Evolutionary conservation across 2,329 filamentous ascomycete species (phyloP).

Genomic region (Penicillium italicum): DNA sequence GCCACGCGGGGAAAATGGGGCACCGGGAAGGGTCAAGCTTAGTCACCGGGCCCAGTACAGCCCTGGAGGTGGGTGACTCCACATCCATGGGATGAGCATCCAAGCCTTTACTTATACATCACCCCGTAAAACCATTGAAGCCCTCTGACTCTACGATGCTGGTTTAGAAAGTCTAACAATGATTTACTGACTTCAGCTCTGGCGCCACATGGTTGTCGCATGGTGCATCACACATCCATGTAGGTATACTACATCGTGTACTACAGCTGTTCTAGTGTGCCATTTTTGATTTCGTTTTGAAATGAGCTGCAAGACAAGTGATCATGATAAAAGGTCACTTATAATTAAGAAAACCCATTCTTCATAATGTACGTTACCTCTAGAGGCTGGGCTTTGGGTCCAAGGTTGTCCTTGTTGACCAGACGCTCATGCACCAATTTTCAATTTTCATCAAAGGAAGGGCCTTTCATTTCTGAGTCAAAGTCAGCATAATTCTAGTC

Average conservation of each 20-base stretch:
- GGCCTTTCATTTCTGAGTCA: slow-evolving; percentile 16
- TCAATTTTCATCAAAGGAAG: slow-evolving; percentile 10
- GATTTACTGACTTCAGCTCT: not conserved
- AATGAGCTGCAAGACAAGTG: not conserved
- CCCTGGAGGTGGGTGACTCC: not conserved
- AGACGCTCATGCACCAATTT: not conserved
- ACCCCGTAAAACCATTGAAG: not conserved
- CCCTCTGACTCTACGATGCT: not conserved
- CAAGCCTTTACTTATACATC: no score
- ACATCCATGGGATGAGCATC: not conserved
- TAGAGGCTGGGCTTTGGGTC: not conserved
- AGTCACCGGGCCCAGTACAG: not conserved
- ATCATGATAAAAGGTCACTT: not conserved
- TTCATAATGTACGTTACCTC: slow-evolving; percentile 1
- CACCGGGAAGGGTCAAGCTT: not conserved
- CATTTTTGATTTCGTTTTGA: not conserved
- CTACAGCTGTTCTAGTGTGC: not conserved
- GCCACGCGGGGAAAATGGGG: slow-evolving; percentile 8
- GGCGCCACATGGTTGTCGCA: slow-evolving; percentile 13
- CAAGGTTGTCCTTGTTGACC: not conserved
- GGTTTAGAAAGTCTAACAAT: not conserved
- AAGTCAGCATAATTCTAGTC: slow-evolving; percentile 17
- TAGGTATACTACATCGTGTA: not conserved
- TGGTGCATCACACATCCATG: slow-evolving; percentile 4
- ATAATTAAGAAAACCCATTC: not conserved